phyloP scores from a whole-genome alignment of 1,284 basidiomycete species.

The Peniophora sp. region DNA sequence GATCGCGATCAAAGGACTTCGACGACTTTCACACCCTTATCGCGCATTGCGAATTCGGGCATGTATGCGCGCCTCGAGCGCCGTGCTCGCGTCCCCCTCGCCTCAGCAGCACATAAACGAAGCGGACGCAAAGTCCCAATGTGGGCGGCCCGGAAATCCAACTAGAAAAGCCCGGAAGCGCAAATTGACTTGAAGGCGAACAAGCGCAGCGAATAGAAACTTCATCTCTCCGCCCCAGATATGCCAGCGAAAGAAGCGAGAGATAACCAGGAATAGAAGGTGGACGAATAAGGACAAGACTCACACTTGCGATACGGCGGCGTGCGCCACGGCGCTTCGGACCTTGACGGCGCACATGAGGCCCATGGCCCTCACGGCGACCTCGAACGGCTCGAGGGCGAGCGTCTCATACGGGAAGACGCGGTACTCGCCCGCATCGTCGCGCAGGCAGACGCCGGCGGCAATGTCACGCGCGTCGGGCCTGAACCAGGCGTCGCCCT shows the following conservation, averaged over 20 bases:
- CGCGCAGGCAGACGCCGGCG: slow-evolving; percentile 59
- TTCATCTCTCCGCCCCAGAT: background rate
- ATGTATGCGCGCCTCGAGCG: no score
- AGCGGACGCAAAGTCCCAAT: no score
- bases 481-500: slow-evolving; percentile 52
- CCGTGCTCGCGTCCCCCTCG: no score
- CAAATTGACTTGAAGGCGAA: no score
- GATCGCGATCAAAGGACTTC: no score
- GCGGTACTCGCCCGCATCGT: slow-evolving; percentile 49
- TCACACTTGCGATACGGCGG: slow-evolving; percentile 66
- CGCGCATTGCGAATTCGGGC: no score
- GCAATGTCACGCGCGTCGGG: slow-evolving; percentile 41
- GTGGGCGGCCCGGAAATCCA: no score
- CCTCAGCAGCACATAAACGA: no score
- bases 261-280: slow-evolving; percentile 4
- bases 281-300: slow-evolving; percentile 22
- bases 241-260: background rate
- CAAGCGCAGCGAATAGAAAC: no score
- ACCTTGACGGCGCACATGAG: slow-evolving; percentile 78
- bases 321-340: slow-evolving; percentile 70
- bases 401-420: slow-evolving; percentile 70
- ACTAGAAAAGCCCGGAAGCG: no score
- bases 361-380: slow-evolving; percentile 66
- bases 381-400: slow-evolving; percentile 61
- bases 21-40: no score